phyloP scores from a whole-genome alignment of 2,329 filamentous ascomycete genomes.

The Aureobasidium uvarum region DNA sequence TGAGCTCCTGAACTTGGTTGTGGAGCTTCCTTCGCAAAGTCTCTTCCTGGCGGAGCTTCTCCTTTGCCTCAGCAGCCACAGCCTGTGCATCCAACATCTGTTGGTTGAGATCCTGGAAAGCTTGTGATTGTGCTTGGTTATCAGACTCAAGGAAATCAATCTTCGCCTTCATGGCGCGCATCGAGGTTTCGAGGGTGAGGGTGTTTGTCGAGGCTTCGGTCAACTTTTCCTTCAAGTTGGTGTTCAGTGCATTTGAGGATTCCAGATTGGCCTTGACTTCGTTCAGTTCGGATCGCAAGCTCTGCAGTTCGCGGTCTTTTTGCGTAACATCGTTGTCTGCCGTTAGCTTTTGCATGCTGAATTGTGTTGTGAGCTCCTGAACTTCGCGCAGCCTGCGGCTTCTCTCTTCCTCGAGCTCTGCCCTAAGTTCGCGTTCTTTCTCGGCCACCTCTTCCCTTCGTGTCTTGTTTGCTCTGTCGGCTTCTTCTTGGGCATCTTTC shows the following conservation, averaged over 20 bases:
- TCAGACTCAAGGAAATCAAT: conserved; percentile 89
- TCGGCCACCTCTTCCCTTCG: conserved; percentile 68
- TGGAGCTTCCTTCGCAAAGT: conserved; percentile 86
- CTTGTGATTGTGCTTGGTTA: conserved; percentile 81
- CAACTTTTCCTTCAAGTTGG: conserved; percentile 56
- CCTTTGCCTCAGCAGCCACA: conserved; percentile 66
- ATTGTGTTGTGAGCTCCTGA: conserved; percentile 59
- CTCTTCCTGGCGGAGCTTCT: conserved; percentile 88
- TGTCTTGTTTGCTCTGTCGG: conserved; percentile 57
- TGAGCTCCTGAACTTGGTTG: conserved; percentile 96
- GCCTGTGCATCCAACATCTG: conserved; percentile 74
- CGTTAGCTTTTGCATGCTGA: conserved; percentile 50
- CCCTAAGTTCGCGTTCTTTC: conserved; percentile 61
- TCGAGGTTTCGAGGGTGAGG: conserved; percentile 68
- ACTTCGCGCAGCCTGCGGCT: conserved; percentile 60
- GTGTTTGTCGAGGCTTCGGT: conserved; percentile 51
- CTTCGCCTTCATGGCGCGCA: conserved; percentile 73
- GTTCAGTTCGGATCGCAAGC: conserved; percentile 52
- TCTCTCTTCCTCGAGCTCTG: conserved; percentile 66
- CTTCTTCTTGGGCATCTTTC: conserved; percentile 52
- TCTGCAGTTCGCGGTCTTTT: conserved; percentile 55
- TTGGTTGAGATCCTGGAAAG: conserved; percentile 77
- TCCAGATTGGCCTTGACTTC: conserved; percentile 46
- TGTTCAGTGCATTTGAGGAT: conserved; percentile 61
- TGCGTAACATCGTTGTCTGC: conserved; percentile 51